A percentile compares a stretch with the other conserved stretches of the same genome.
These are phyloP conservation scores for Halophytophthora batemanensis DNA, from an alignment of 352 stramenopile species.

Conservation along the genomic window DNA sequence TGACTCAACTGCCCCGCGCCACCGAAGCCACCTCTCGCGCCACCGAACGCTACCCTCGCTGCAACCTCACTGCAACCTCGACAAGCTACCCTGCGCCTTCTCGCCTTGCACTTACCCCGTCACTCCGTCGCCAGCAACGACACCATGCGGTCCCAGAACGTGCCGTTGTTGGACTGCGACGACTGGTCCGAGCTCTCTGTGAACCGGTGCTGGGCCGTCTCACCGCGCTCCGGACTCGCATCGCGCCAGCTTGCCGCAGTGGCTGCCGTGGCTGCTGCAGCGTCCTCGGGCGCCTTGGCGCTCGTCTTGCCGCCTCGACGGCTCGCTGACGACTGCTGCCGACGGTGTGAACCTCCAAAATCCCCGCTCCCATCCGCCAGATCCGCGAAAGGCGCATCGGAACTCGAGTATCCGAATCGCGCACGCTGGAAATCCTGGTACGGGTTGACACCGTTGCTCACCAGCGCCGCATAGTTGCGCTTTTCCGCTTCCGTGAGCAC, in stretches of 20 bases:
- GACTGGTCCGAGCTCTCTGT: conserved; percentile 27
- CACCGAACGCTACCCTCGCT: no score
- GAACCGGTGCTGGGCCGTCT: conserved; percentile 17
- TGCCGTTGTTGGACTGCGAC: conserved; percentile 33
- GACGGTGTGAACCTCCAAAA: conserved; percentile 5
- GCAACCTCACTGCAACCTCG: no score
- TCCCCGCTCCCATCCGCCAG: conserved; percentile 9
- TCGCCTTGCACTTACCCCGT: no score
- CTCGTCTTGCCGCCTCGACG: background rate
- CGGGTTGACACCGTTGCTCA: conserved; percentile 55
- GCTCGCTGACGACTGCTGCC: conserved; percentile 8
- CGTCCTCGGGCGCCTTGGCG: background rate
- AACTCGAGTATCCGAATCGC: conserved; percentile 39
- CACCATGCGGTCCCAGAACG: conserved; percentile 49
- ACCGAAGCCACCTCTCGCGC: no score
- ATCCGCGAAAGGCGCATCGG: conserved; percentile 20
- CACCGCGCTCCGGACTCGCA: conserved; percentile 20
- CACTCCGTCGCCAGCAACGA: conserved; percentile 25
- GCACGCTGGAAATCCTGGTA: conserved; percentile 55
- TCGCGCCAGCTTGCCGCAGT: conserved; percentile 35
- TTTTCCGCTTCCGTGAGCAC: conserved; percentile 80
- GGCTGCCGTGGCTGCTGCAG: conserved; percentile 6
- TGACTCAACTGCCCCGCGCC: no score
- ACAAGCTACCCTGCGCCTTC: no score
- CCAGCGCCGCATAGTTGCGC: conserved; percentile 66